These are phyloP conservation scores for Phaeosphaeria sp. DNA, from an alignment of 2,329 filamentous ascomycete species.

Conservation along the genomic window DNA sequence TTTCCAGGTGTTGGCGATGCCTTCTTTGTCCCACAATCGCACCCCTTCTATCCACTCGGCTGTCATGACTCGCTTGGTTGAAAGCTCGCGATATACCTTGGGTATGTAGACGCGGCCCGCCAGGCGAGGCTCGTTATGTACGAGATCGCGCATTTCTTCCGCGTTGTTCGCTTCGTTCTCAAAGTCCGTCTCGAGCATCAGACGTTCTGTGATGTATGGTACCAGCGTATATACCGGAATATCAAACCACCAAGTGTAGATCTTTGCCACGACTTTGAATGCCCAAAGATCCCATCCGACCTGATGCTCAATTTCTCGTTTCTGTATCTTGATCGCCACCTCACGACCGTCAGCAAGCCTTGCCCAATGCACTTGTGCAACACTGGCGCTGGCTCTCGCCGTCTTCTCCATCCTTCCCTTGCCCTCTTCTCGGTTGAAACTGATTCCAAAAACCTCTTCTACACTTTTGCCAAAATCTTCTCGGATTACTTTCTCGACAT, in stretches of 20 bases:
- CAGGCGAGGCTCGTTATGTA: constrained; percentile 77
- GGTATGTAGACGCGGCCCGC: constrained; percentile 87
- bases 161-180: constrained; percentile 89
- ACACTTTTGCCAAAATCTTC: constrained; percentile 85
- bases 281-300: constrained; percentile 95
- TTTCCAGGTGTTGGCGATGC: constrained; percentile 78
- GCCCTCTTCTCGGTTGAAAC: constrained; percentile 71
- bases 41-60: constrained; percentile 98
- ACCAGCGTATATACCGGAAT: constrained; percentile 91
- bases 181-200: constrained; percentile 94
- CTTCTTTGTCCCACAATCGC: constrained; percentile 87
- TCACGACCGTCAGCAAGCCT: constrained; percentile 83
- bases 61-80: constrained; percentile 83
- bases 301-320: constrained; percentile 89
- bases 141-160: constrained; percentile 79
- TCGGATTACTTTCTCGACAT: constrained; percentile 82
- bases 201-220: constrained; percentile 90
- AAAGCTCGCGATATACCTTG: constrained; percentile 81
- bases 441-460: constrained; percentile 92
- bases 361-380: constrained; percentile 98
- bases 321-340: constrained; percentile 96
- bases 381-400: constrained; percentile 82
- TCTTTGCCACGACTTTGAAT: constrained; percentile 84
- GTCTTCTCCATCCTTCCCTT: constrained; percentile 74
- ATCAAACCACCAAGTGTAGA: constrained; percentile 89